Base-by-base conservation (phyloP, 2,329 filamentous ascomycete genomes). In the Fusarium sp. region DNA sequence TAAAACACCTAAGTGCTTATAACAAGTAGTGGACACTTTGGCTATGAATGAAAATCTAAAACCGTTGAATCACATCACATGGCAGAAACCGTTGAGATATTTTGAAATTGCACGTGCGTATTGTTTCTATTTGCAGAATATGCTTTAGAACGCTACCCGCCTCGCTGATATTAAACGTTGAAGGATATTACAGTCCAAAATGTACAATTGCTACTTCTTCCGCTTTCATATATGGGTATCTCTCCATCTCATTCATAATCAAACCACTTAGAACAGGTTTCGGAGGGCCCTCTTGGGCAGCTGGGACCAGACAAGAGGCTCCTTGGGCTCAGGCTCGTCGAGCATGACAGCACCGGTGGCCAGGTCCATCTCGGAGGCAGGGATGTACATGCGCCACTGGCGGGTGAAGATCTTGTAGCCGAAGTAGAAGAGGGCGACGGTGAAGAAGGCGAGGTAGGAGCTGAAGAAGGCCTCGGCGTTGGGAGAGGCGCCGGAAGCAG, bases 341-440 rank as follows among this genome's bases (percentile, higher is more conserved):
- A 98, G 84, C 70, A 93, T 89, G 11, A 92, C 90, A 45, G 98
- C 84, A 80, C 96, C 96, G 0, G 95, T 97, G 67, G 92, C 89
- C 71, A 98, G 84, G 83, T 98, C 95, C 92, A 98, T 97, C 76
- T 97, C 92, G 56, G 88, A 86, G 39, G 89, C 84, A 20, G 88
- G 87, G 52, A 98, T 88, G 67, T 93, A 87, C 10, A 87, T 43
- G 18, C 64, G 59, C 73, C 73, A 85, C 3, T 95, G 95, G 70
- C 87, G 87, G 80, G 90, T 93, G 82, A 86, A 92, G 52, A 97
- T 10, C 85, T 97, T 97, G 84, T 97, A 96, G 0, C 83, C 87
- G 6, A 94, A 34, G 82, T 94, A 97, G 82, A 92, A 92, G 20
- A 87, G 74, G 14, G 91, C 68, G 41, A 94, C 89, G 73, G 94